A percentile compares a stretch with the other conserved stretches of the same genome.
phyloP scores from a whole-genome alignment of 139 green algal species.

The Limnomonas spitsbergensis region DNA sequence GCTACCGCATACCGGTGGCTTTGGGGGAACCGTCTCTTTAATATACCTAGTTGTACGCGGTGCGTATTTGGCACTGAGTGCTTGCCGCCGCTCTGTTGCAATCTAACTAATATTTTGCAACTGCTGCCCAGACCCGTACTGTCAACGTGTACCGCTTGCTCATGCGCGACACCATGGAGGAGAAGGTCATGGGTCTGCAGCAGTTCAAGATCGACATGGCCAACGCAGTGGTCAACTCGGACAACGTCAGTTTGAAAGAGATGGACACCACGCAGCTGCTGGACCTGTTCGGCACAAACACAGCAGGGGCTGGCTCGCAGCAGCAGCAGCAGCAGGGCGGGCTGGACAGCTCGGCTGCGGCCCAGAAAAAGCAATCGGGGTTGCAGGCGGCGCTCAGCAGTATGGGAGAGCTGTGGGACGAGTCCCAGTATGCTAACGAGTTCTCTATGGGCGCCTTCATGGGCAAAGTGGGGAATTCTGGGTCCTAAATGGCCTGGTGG shows the following conservation, averaged over 20 bases:
- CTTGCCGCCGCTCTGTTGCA: too few species aligned
- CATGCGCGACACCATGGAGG: slow-evolving; percentile 68
- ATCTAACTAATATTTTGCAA: neutral
- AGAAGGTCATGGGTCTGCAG: slow-evolving; percentile 88
- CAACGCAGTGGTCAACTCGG: slow-evolving; percentile 69
- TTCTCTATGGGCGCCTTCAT: slow-evolving; percentile 78
- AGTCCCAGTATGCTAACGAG: slow-evolving; percentile 84
- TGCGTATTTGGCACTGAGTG: too few species aligned
- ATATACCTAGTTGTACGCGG: too few species aligned
- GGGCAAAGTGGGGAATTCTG: slow-evolving; percentile 41
- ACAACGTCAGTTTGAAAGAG: slow-evolving; percentile 62
- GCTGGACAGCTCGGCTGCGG: neutral
- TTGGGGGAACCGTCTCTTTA: too few species aligned
- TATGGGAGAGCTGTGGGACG: slow-evolving; percentile 84
- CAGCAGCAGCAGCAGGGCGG: slow-evolving; percentile 1
- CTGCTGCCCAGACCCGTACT: slow-evolving; percentile 64
- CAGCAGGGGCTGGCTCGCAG: too few species aligned
- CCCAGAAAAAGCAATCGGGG: slow-evolving; percentile 25
- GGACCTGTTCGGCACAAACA: slow-evolving; percentile 54
- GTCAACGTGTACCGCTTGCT: slow-evolving; percentile 96
- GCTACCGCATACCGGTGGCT: too few species aligned
- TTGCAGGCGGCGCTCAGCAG: slow-evolving; percentile 67
- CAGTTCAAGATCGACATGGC: slow-evolving; percentile 95
- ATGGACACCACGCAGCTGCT: slow-evolving; percentile 75
- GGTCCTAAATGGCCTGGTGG: too few species aligned